phyloP scores from a whole-genome alignment of 2,329 filamentous ascomycete species.

The Madurella fahalii region DNA sequence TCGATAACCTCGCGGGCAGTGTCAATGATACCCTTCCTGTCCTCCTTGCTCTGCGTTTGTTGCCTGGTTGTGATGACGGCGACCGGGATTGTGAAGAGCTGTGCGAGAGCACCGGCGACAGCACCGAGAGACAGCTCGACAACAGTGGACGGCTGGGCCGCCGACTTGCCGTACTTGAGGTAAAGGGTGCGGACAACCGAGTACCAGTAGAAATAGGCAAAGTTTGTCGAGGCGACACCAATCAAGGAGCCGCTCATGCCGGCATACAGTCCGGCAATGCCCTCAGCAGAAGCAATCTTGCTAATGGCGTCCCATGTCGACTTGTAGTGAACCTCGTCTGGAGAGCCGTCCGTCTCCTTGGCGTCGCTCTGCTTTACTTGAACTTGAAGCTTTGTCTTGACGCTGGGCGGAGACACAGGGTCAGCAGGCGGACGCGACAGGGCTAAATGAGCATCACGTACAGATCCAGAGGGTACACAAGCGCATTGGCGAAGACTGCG shows the following conservation, averaged over 20 bases:
- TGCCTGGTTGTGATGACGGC: conserved; percentile 93
- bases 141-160: conserved; percentile 65
- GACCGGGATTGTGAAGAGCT: conserved; percentile 94
- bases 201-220: conserved; percentile 99
- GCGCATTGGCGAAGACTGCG: conserved; percentile 87
- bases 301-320: conserved; percentile 84
- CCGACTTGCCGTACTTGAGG: conserved; percentile 52
- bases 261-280: conserved; percentile 76
- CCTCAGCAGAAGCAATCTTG: conserved; percentile 79
- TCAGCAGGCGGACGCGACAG: conserved; percentile 2
- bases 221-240: conserved; percentile 95
- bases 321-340: conserved; percentile 67
- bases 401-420: conserved; percentile 47
- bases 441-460: conserved; percentile 44
- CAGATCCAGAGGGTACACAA: conserved; percentile 97
- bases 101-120: conserved; percentile 81
- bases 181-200: conserved; percentile 82
- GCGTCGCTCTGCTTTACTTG: conserved; percentile 66
- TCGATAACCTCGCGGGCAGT: conserved; percentile 87
- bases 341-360: conserved; percentile 36
- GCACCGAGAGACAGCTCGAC: conserved; percentile 83
- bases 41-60: conserved; percentile 81
- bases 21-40: conserved; percentile 80
- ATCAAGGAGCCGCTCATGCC: conserved; percentile 83
- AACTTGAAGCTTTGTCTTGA: conserved; percentile 94